Evolutionary conservation across 2,329 filamentous ascomycete species (phyloP), one percentile per base, ranked within the genome.

Genomic region (Amauroascus verrucosus): DNA sequence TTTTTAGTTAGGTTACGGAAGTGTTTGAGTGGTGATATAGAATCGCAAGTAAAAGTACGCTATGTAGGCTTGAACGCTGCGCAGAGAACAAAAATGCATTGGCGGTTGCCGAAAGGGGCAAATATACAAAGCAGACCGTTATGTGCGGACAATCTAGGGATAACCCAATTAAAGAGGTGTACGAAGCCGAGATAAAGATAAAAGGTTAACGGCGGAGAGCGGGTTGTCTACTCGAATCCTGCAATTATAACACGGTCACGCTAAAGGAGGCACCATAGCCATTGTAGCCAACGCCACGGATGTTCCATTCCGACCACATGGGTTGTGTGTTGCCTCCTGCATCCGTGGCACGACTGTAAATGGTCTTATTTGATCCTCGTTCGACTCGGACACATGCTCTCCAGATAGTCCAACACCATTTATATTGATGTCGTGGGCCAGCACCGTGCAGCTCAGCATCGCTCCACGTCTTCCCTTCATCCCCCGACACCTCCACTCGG

Each of bases 371-470:
- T 16, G 64, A 61, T 0, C 76, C 73, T 46, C 63, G 67, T 45
- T 70, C 66, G 13, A 57, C 48, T 35, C 48, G 45, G n/a, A 79
- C 63, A 11, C 63, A 65, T 1, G 70, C 72, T 54, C 64, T 70
- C 79, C 79, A 82, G 33, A 82, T 61, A 43, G 72, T 71, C 79
- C 79, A 82, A 41, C 73, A 72, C 79, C 78, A 81, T 58, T 73
- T 78, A 7, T 57, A 50, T 18, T 48, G 53, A 30, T 57, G 50
- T 24, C 46, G 59, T 51, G 58, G 52, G 38, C 20, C 22, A 13
- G 18, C 18, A 28, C 38, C 18, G 13, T 64, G 55, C 22, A 77
- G 61, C 41, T 73, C 63, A 2, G 77, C 76, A 53, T 76, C 68
- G 4, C 65, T 61, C 78, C 78, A 82, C 0, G 67, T 75, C 41